Conservation (phyloP, 352 stramenopile species). For the Globisporangium spiculum region DNA sequence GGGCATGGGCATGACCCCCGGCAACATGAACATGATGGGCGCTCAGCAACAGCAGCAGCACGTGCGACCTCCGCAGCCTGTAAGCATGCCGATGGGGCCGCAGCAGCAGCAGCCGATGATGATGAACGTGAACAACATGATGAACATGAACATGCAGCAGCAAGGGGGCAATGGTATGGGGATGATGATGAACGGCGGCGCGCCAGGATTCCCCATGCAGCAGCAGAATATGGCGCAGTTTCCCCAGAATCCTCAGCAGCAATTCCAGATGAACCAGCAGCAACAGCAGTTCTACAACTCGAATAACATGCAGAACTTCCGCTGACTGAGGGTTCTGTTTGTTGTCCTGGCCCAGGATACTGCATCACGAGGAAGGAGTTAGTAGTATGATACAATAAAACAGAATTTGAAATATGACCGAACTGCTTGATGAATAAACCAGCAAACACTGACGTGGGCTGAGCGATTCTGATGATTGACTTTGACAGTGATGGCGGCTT, state of each 20-base stretch:
- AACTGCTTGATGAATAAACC: not conserved
- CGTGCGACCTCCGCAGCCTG: slow-evolving; percentile 38
- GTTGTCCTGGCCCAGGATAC: not conserved
- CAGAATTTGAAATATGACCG: not conserved
- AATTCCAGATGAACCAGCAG: slow-evolving; percentile 18
- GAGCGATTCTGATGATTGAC: not conserved
- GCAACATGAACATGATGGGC: slow-evolving; percentile 11
- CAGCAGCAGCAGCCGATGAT: slow-evolving; percentile 8
- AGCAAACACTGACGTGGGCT: not conserved
- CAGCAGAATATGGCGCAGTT: slow-evolving; percentile 6
- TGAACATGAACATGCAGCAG: slow-evolving; percentile 23
- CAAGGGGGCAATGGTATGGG: slow-evolving; percentile 3
- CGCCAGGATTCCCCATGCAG: slow-evolving; percentile 5
- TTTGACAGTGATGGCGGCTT: not conserved
- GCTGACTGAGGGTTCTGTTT: slow-evolving; percentile 1
- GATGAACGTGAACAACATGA: slow-evolving; percentile 16
- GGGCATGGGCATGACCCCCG: slow-evolving; percentile 16
- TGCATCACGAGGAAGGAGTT: not conserved
- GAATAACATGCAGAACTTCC: slow-evolving; percentile 12
- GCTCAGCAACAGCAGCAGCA: slow-evolving; percentile 23
- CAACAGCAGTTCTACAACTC: slow-evolving; percentile 11
- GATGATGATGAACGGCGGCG: slow-evolving; percentile 14
- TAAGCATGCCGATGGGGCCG: slow-evolving; percentile 10
- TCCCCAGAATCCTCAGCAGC: slow-evolving; percentile 11
- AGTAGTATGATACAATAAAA: not conserved